phyloP scores from a whole-genome alignment of 495 filamentous ascomycete genomes.

The Glarea lozoyensis region DNA sequence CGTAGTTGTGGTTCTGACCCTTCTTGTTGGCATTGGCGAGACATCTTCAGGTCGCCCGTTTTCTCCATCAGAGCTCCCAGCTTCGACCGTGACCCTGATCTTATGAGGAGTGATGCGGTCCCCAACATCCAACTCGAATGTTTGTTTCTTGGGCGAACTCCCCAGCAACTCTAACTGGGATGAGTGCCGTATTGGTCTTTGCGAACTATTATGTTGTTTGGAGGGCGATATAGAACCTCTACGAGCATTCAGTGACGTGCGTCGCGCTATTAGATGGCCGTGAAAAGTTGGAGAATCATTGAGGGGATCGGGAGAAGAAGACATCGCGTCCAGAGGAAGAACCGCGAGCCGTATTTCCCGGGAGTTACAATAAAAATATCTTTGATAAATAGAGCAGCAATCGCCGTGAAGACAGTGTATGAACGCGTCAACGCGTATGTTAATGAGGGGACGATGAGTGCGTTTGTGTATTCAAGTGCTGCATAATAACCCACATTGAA shows the following conservation, averaged over 20 bases:
- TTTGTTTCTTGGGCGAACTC: conserved; percentile 41
- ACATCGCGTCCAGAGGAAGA: neutral
- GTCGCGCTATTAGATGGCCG: conserved; percentile 13
- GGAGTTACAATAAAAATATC: too few species aligned
- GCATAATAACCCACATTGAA: too few species aligned
- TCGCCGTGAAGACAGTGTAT: too few species aligned
- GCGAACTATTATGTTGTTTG: too few species aligned
- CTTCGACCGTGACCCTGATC: conserved; percentile 44
- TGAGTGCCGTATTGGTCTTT: too few species aligned
- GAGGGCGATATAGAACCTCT: too few species aligned
- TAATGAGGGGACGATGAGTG: too few species aligned
- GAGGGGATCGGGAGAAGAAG: conserved; percentile 23
- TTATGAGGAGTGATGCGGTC: conserved; percentile 38
- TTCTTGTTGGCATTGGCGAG: conserved; percentile 5
- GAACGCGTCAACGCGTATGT: too few species aligned
- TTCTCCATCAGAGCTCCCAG: conserved; percentile 31
- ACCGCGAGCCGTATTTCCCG: too few species aligned
- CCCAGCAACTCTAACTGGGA: conserved; percentile 20
- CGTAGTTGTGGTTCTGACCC: conserved; percentile 24
- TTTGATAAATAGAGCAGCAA: too few species aligned
- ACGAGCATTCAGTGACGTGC: too few species aligned
- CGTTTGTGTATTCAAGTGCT: too few species aligned
- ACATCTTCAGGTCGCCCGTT: conserved; percentile 12
- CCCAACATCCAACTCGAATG: conserved; percentile 44
- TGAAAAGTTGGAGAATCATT: conserved; percentile 16